Evolutionary conservation across 805 yeast genomes (phyloP), one percentile per base, ranked within the genome.

Genomic region (Saccharomycopsis fodiens): DNA sequence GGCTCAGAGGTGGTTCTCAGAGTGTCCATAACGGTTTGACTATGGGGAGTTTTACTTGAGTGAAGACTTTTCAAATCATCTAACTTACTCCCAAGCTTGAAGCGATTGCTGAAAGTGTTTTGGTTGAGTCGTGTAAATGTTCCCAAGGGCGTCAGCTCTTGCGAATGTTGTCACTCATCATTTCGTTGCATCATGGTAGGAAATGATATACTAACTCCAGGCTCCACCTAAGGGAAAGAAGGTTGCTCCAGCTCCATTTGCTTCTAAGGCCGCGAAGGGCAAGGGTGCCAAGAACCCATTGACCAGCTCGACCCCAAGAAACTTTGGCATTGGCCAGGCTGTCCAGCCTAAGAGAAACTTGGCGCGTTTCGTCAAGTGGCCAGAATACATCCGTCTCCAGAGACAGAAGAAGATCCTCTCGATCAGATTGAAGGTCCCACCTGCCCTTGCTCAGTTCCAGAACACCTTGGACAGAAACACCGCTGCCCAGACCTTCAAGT

Each of bases 201-300:
- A 25, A 25, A 34, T 34, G 17, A 34, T 34, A 23, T 10, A 23
- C 27, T 40, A 16, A 37, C 22, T 37, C 23, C 46, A 71, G 76
- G 80, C 80, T 66, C 73, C 84, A 61, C n/a, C n/a, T n/a, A 76
- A 74, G 71, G 52, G 51, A 25, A 50, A 50, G 46, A 88, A 86
- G 80, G 95, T 87, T 65, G 97, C 96, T 65, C 95, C 97, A 78
- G 91, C 97, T 70, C 98, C 98, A 72, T 83, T 88, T 69, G 88
- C 96, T 67, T 66, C 85, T 63, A 74, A 75, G 67, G 54, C 73
- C 52, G 57, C 68, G 61, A 78, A 85, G 73, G 64, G 75, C 55
- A 69, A 74, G 61, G 64, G 74, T 53, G 50, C 70, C 32, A 74
- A 76, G 75, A 87, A 86, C 79, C 96, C 96, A 62, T 76, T 89